phyloP scores from a whole-genome alignment of 192 early-diverging fungal genomes.

The Lunasporangiospora selenospora region DNA sequence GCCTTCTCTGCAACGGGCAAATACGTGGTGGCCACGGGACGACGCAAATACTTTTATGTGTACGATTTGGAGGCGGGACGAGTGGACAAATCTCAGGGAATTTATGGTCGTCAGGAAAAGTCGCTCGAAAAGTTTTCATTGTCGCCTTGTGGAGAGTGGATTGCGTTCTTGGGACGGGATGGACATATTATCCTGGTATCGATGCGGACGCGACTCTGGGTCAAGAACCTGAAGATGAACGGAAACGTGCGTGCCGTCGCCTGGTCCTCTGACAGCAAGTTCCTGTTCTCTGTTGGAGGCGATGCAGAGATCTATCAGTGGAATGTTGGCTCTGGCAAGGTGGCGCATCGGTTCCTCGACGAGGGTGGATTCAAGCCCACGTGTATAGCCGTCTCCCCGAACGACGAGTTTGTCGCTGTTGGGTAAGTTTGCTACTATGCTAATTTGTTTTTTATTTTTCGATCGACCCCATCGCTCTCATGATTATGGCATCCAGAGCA shows the following conservation, averaged over 20 bases:
- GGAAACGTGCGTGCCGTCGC: slow-evolving; percentile 71
- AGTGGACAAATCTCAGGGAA: slow-evolving; percentile 72
- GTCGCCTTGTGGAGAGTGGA: slow-evolving; percentile 72
- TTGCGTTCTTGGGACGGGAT: slow-evolving; percentile 81
- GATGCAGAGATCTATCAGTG: slow-evolving; percentile 93
- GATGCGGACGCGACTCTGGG: slow-evolving; percentile 85
- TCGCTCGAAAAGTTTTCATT: slow-evolving; percentile 73
- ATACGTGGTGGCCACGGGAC: slow-evolving; percentile 79
- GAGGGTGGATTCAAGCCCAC: slow-evolving; percentile 82
- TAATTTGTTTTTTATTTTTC: background rate
- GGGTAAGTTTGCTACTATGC: slow-evolving; percentile 66
- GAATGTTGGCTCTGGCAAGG: slow-evolving; percentile 77
- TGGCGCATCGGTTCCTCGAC: slow-evolving; percentile 82
- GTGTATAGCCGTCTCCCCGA: slow-evolving; percentile 71
- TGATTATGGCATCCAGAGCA: too few species aligned
- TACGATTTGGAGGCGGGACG: slow-evolving; percentile 83
- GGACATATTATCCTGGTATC: slow-evolving; percentile 87
- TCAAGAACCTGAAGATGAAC: slow-evolving; percentile 92
- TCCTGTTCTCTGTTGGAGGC: slow-evolving; percentile 76
- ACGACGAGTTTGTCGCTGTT: slow-evolving; percentile 81
- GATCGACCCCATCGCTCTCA: background rate
- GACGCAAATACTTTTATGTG: slow-evolving; percentile 81
- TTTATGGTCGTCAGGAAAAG: slow-evolving; percentile 79
- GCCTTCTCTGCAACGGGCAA: slow-evolving; percentile 79
- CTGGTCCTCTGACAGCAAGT: slow-evolving; percentile 83